These are phyloP conservation scores for Erodium trifolium DNA, from an alignment of 441 rosid genomes.

Conservation along the genomic window DNA sequence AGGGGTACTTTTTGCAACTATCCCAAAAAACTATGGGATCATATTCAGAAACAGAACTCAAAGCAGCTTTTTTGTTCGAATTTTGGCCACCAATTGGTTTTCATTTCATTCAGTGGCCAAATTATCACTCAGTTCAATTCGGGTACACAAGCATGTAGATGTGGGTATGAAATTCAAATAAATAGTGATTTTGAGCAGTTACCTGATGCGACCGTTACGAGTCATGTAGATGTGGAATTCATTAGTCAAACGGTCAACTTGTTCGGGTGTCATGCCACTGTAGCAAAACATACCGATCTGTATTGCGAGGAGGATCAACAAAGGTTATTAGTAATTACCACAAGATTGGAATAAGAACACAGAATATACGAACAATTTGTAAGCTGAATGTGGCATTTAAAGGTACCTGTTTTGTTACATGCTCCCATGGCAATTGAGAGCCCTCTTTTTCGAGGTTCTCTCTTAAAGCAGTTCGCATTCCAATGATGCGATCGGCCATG, in stretches of 20 bases:
- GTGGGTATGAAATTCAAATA: too few species aligned
- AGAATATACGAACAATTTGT: neutral
- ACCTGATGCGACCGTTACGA: conserved; percentile 93
- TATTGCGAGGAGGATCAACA: conserved; percentile 15
- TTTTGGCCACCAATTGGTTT: neutral
- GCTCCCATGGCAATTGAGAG: conserved; percentile 78
- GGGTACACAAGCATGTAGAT: too few species aligned
- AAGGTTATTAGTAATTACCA: conserved; percentile 5
- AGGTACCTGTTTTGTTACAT: conserved; percentile 73
- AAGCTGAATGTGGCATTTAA: neutral
- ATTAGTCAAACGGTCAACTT: conserved; percentile 67
- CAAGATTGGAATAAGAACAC: neutral
- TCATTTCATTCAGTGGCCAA: neutral
- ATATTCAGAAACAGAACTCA: too few species aligned
- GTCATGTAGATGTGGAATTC: conserved; percentile 88
- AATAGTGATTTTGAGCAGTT: neutral
- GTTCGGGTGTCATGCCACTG: conserved; percentile 87
- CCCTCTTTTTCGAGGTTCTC: conserved; percentile 79
- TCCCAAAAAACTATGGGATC: too few species aligned
- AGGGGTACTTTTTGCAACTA: too few species aligned
- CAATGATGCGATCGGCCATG: conserved; percentile 91
- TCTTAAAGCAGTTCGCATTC: conserved; percentile 66
- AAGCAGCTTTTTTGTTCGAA: too few species aligned
- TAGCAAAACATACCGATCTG: conserved; percentile 99
- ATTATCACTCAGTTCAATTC: neutral